Conservation (phyloP, 148 eudicot species). For the Beta vulgaris region DNA sequence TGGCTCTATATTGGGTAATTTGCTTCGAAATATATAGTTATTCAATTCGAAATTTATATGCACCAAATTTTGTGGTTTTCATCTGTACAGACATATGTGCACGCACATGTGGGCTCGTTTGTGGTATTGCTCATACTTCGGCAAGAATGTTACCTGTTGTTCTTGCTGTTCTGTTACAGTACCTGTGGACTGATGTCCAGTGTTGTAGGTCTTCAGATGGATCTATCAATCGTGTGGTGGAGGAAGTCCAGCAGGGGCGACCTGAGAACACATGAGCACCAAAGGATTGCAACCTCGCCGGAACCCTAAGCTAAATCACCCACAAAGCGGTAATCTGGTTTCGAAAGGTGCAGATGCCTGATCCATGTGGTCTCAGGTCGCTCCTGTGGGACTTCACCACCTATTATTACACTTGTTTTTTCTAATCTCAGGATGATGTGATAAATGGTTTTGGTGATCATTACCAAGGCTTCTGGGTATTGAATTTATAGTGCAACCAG, state of each 20-base stretch:
- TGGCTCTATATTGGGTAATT: not conserved
- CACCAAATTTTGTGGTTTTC: too few relatives aligned
- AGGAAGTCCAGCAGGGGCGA: slow-evolving; percentile 64
- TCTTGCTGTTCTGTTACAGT: not conserved
- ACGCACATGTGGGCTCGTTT: too few relatives aligned
- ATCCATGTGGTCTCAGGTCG: slow-evolving; percentile 36
- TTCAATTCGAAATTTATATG: too few relatives aligned
- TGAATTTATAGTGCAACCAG: slow-evolving; percentile 1
- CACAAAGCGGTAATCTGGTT: not conserved
- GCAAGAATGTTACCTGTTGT: not conserved
- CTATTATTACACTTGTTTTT: not conserved
- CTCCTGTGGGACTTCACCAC: slow-evolving; percentile 38
- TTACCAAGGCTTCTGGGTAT: not conserved
- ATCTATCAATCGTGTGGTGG: slow-evolving; percentile 32
- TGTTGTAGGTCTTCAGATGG: not conserved
- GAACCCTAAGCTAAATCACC: not conserved
- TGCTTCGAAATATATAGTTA: too few relatives aligned
- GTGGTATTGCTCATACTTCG: not conserved
- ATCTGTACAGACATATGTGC: not conserved
- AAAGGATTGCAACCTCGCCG: not conserved
- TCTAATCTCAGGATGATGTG: not conserved
- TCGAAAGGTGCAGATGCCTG: not conserved
- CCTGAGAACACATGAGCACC: slow-evolving; percentile 72
- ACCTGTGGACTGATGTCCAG: not conserved
- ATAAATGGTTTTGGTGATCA: not conserved